Evolutionary conservation across 176 grass and related monocot genomes (phyloP).

Genomic region (Areca catechu): DNA sequence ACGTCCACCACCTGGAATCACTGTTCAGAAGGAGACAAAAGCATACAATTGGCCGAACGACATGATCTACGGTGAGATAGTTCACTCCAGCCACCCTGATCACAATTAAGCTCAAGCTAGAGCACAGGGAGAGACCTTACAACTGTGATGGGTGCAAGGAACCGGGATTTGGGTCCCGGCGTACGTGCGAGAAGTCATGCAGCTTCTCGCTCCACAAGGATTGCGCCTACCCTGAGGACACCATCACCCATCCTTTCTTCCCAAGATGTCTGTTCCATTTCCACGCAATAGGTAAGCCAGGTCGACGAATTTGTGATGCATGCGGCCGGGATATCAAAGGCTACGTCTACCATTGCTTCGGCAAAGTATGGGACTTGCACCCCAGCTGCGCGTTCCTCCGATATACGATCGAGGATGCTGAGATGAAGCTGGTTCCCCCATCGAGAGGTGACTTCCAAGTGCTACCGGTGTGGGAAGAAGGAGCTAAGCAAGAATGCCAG

Average conservation of each 20-base stretch:
- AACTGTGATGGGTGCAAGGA: neutral
- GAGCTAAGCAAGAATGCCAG: neutral
- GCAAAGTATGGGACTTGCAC: neutral
- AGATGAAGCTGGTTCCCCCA: neutral
- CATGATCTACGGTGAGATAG: neutral
- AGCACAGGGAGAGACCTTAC: neutral
- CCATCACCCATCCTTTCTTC: conserved; percentile 8
- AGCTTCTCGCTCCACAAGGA: neutral
- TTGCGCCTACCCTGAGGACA: neutral
- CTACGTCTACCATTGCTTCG: conserved; percentile 1
- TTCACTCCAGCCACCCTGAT: neutral
- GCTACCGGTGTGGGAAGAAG: neutral
- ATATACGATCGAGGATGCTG: neutral
- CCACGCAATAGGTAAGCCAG: neutral
- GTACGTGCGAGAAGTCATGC: neutral
- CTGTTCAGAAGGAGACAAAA: no score
- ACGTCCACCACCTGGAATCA: no score
- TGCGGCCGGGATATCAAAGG: conserved; percentile 4
- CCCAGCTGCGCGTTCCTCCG: neutral
- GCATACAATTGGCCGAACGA: no score
- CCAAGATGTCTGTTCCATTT: neutral
- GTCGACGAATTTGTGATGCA: neutral
- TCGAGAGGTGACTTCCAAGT: neutral
- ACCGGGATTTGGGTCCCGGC: neutral
- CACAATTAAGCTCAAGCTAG: neutral